A percentile compares a stretch with the other conserved stretches of the same genome.
Evolutionary conservation across 495 filamentous ascomycete species (phyloP).

Genomic region (Aspergillus ellipticus): DNA sequence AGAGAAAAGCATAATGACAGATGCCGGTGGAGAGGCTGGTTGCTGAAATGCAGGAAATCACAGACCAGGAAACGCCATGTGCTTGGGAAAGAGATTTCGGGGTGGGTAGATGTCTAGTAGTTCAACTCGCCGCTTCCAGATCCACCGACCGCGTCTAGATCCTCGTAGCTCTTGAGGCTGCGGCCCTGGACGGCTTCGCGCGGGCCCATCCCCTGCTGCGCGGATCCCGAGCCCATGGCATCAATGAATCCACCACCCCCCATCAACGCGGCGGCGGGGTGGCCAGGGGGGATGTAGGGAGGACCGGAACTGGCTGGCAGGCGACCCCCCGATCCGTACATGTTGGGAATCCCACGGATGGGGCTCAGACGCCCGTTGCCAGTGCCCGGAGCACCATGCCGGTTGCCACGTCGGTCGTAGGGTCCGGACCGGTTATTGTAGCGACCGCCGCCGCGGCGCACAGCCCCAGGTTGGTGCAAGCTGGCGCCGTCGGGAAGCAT

Average conservation of each 20-base stretch:
- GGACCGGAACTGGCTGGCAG: slow-evolving; percentile 35
- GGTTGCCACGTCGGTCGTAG: slow-evolving; percentile 55
- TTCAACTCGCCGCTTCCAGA: slow-evolving; percentile 57
- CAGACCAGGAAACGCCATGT: slow-evolving; percentile 7
- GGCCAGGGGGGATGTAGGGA: slow-evolving; percentile 37
- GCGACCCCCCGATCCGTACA: slow-evolving; percentile 34
- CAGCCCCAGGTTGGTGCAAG: slow-evolving; percentile 53
- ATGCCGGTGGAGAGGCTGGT: neutral
- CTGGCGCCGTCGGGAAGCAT: slow-evolving; percentile 34
- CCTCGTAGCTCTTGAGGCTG: slow-evolving; percentile 93
- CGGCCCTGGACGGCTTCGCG: slow-evolving; percentile 84
- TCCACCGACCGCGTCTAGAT: slow-evolving; percentile 73
- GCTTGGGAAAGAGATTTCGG: neutral
- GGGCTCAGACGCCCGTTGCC: slow-evolving; percentile 40
- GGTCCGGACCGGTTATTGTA: slow-evolving; percentile 51
- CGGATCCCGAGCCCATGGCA: slow-evolving; percentile 51
- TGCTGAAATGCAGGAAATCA: neutral
- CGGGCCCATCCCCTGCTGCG: slow-evolving; percentile 69
- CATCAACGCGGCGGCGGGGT: slow-evolving; percentile 38
- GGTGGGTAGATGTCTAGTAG: slow-evolving; percentile 38
- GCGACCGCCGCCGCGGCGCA: slow-evolving; percentile 54
- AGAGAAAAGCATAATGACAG: neutral
- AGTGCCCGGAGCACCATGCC: slow-evolving; percentile 19
- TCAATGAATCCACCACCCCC: slow-evolving; percentile 46
- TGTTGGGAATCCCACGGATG: slow-evolving; percentile 34